Base-by-base conservation (phyloP, 2,329 filamentous ascomycete genomes). In the Trichoderma koningiopsis region DNA sequence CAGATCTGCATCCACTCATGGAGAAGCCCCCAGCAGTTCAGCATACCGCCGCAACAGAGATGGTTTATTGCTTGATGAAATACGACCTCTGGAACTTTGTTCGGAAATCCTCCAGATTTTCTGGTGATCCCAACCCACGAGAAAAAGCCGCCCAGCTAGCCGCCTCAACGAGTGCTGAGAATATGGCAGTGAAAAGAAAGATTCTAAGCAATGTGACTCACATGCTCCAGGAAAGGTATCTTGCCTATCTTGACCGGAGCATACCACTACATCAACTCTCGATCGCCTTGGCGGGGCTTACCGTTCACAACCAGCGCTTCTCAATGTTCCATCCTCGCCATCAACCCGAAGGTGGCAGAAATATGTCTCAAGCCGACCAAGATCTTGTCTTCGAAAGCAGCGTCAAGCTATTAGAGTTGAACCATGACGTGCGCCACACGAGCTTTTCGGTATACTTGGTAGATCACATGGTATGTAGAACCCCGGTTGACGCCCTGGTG, bases 21-120 rank as follows among this genome's bases (percentile, higher is more conserved):
- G 83, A 81, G 11, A 83, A 86, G 65, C 82, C 84, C 0, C 63
- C 63, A 1, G 63, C 63, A 8, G 76, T 88, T 1, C 81, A 83
- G 57, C 79, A 83, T 29, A 85, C 88, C 1, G 86, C 86, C 0
- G 86, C 87, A 2, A 89, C 87, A 0, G 87, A 89, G 70, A 89
- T 89, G 87, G 84, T 85, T 0, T 87, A 87, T 70, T 83, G 83
- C 70, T 73, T 89, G 35, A 77, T 88, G n/a, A 79, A 81, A 5
- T 85, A 84, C 76, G 83, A 84, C n/a, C 53, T 66, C 13, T 66
- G 63, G 63, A 66, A 56, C 37, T 66, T 35, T 31, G 63, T 66
- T n/a, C 52, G 63, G 8, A 66, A 35, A 11, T 58, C 53, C n/a
- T 58, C 63, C n/a, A 49, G 33, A 29, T 57, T 66, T 7, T 49